phyloP scores from a whole-genome alignment of 148 eudicot species.

The Pharnaceum exiguum region DNA sequence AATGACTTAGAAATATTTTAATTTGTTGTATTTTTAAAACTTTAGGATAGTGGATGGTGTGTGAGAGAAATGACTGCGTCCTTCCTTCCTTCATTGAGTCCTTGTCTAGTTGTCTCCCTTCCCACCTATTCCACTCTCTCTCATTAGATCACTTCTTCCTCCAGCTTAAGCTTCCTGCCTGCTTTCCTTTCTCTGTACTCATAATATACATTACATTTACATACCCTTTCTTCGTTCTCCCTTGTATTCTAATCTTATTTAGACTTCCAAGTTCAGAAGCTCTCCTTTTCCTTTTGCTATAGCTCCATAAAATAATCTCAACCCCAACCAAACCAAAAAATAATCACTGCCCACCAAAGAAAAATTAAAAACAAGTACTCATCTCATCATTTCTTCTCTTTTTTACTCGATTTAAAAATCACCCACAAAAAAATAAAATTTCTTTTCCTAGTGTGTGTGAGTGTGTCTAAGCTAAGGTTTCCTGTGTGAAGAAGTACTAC shows the following conservation, averaged over 20 bases:
- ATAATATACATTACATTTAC: no score
- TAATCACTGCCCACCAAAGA: constrained; percentile 12
- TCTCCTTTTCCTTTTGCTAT: constrained; percentile 12
- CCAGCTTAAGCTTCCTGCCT: constrained; percentile 2
- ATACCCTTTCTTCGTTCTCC: background rate
- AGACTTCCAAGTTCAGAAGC: constrained; percentile 2
- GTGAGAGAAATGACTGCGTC: constrained; percentile 48
- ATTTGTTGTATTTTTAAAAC: constrained; percentile 20
- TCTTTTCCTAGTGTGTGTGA: no score
- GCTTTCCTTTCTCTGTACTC: constrained; percentile 28
- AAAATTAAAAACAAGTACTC: constrained; percentile 7
- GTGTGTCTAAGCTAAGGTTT: no score
- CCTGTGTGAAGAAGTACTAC: no score
- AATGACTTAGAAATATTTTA: constrained; percentile 7
- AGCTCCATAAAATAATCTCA: constrained; percentile 3
- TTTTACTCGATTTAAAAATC: constrained; percentile 5
- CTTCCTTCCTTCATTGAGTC: constrained; percentile 10
- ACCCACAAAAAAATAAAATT: constrained; percentile 1
- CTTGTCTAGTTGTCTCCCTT: constrained; percentile 28
- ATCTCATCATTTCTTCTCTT: background rate
- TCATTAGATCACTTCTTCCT: background rate
- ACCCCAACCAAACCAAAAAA: constrained; percentile 13
- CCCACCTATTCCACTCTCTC: constrained; percentile 19
- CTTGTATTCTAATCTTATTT: constrained; percentile 11
- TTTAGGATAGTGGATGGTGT: constrained; percentile 19